Evolutionary conservation across 208 protist species (phyloP).

Genomic region (Trypanosoma boissoni): DNA sequence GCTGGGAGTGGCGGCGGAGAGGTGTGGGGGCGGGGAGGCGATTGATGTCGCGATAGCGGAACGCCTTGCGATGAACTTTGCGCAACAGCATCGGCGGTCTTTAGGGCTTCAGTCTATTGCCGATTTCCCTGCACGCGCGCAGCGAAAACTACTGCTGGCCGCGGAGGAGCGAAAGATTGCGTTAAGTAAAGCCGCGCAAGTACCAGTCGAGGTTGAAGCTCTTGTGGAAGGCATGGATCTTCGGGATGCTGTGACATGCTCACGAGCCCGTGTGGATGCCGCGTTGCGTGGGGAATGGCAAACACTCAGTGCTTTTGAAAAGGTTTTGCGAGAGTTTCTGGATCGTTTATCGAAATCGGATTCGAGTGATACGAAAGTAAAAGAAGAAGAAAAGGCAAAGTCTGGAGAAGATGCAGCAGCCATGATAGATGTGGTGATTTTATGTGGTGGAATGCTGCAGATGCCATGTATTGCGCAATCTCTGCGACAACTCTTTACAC

Average conservation of each 20-base stretch:
- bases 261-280: slow-evolving; percentile 58
- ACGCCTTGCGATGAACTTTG: slow-evolving; percentile 68
- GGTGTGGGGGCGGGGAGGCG: slow-evolving; percentile 55
- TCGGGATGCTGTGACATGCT: slow-evolving; percentile 70
- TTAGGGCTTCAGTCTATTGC: slow-evolving; percentile 44
- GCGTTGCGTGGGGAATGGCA: slow-evolving; percentile 65
- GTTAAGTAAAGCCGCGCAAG: slow-evolving; percentile 55
- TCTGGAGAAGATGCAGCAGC: slow-evolving; percentile 7
- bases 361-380: no score
- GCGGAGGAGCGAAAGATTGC: slow-evolving; percentile 83
- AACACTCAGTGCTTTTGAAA: slow-evolving; percentile 55
- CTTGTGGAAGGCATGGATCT: slow-evolving; percentile 88
- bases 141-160: slow-evolving; percentile 55
- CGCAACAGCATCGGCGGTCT: slow-evolving; percentile 57
- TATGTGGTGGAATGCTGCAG: slow-evolving; percentile 79
- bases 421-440: slow-evolving; percentile 50
- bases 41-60: slow-evolving; percentile 65
- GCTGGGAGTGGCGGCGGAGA: slow-evolving; percentile 1
- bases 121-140: slow-evolving; percentile 63
- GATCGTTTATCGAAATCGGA: slow-evolving; percentile 14
- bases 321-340: slow-evolving; percentile 50
- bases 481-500: slow-evolving; percentile 31
- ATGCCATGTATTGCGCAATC: slow-evolving; percentile 53
- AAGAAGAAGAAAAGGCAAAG: no score
- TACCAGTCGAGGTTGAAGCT: slow-evolving; percentile 82